A percentile compares a stretch with the other conserved stretches of the same genome.
phyloP scores from a whole-genome alignment of 2,329 filamentous ascomycete species.

The Venturia carpophila region DNA sequence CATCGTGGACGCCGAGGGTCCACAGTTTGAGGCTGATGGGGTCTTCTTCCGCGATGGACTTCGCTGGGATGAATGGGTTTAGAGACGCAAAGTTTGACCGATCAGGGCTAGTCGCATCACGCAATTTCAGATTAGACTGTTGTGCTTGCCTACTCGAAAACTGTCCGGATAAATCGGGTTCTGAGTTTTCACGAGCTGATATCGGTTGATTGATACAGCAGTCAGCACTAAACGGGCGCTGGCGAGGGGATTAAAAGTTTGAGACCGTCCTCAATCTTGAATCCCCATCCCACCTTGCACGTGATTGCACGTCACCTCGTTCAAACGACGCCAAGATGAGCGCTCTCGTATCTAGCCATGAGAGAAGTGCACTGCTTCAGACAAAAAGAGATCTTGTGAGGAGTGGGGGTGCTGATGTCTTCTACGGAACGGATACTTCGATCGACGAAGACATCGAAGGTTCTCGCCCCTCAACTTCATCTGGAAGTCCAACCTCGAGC shows the following conservation, averaged over 20 bases:
- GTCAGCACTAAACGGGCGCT: background rate
- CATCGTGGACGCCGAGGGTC: conserved; percentile 20
- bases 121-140: background rate
- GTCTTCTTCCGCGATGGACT: conserved; percentile 19
- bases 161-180: background rate
- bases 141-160: background rate
- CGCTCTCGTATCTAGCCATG: background rate
- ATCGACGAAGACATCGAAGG: background rate
- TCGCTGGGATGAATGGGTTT: conserved; percentile 19
- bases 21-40: conserved; percentile 21
- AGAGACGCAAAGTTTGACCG: background rate
- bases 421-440: background rate
- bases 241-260: background rate
- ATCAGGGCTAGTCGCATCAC: background rate
- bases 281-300: background rate
- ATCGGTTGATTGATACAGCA: background rate
- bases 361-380: background rate
- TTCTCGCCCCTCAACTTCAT: background rate
- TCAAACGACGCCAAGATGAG: background rate
- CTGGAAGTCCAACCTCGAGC: background rate
- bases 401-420: background rate
- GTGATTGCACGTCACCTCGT: background rate
- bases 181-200: background rate
- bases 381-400: background rate
- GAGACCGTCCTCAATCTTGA: background rate